These are phyloP conservation scores for Blastocystis sp. DNA, from an alignment of 352 stramenopile genomes.

Conservation along the genomic window DNA sequence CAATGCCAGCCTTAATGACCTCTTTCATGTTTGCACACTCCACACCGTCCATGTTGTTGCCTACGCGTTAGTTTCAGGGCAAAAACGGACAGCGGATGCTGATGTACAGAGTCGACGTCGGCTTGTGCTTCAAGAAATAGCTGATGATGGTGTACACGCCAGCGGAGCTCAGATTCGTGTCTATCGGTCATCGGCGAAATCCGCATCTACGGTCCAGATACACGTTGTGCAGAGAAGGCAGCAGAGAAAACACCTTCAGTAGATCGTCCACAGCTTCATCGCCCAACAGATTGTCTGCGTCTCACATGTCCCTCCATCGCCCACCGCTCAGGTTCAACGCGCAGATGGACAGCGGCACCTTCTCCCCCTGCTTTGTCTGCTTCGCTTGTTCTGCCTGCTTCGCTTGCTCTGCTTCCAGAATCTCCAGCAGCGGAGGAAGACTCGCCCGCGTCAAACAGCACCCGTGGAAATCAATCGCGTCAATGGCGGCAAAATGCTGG, in stretches of 20 bases:
- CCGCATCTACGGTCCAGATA: slow-evolving; percentile 5
- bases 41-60: slow-evolving; percentile 21
- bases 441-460: not conserved
- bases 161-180: slow-evolving; percentile 8
- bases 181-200: not conserved
- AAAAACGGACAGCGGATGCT: slow-evolving; percentile 5
- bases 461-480: slow-evolving; percentile 44
- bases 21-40: not conserved
- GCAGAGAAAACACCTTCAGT: not conserved
- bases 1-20: slow-evolving; percentile 11
- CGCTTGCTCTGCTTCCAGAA: not conserved
- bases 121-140: slow-evolving; percentile 13
- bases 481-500: not conserved
- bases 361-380: not conserved
- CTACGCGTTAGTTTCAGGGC: not conserved
- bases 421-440: not conserved
- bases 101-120: slow-evolving; percentile 11
- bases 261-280: not conserved
- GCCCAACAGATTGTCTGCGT: slow-evolving; percentile 36
- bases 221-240: slow-evolving; percentile 43
- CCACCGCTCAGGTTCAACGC: slow-evolving; percentile 55
- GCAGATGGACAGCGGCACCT: not conserved
- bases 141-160: slow-evolving; percentile 11
- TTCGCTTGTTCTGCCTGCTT: not conserved
- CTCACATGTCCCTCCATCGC: not conserved